Evolutionary conservation across 2,329 filamentous ascomycete genomes (phyloP).

Genomic region (Xylariaceae sp.): DNA sequence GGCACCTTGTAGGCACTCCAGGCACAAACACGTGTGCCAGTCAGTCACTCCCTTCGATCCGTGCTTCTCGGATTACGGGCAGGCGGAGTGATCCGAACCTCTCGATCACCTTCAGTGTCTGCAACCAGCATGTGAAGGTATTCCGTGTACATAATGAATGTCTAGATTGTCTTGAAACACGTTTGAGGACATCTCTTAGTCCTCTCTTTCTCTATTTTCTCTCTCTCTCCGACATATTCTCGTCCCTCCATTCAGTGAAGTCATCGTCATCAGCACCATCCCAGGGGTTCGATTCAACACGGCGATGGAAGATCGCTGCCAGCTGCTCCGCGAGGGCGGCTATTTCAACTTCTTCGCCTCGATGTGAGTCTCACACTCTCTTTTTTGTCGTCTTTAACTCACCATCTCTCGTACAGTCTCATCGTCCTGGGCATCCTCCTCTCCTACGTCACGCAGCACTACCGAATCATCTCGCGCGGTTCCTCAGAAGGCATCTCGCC

Average conservation of each 20-base stretch:
- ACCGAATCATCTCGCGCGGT: constrained; percentile 77
- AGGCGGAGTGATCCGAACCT: background rate
- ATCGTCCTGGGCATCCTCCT: constrained; percentile 83
- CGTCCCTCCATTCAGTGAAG: background rate
- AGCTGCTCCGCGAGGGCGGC: constrained; percentile 47
- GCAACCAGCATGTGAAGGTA: background rate
- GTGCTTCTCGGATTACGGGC: background rate
- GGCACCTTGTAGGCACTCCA: background rate
- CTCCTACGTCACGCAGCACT: constrained; percentile 92
- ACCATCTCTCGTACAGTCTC: constrained; percentile 41
- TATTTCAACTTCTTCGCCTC: constrained; percentile 53
- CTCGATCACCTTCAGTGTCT: constrained; percentile 7
- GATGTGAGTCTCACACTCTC: constrained; percentile 39
- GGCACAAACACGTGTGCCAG: background rate
- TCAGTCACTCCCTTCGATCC: background rate
- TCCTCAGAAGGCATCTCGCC: constrained; percentile 94
- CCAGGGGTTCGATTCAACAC: constrained; percentile 29
- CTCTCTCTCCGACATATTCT: background rate
- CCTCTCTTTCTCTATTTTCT: background rate
- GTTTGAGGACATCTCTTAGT: background rate
- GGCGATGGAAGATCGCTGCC: constrained; percentile 40
- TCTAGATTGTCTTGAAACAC: background rate
- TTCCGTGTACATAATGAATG: background rate
- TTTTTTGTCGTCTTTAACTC: constrained; percentile 14
- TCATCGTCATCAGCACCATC: background rate